phyloP scores from a whole-genome alignment of 2,329 filamentous ascomycete species.

The Fusarium brevicatenulatum region DNA sequence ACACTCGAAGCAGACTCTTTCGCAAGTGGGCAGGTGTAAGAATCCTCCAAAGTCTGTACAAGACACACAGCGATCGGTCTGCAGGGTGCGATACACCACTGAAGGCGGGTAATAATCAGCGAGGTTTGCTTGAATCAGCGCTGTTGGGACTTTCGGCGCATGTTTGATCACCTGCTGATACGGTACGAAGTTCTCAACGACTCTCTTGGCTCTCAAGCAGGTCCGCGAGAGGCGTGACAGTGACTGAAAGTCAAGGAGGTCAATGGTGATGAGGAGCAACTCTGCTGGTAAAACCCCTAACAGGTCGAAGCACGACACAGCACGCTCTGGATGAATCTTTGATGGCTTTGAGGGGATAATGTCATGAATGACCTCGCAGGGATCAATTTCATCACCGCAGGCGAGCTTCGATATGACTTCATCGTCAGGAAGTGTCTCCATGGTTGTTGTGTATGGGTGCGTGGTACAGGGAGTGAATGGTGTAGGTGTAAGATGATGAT shows the following conservation, averaged over 20 bases:
- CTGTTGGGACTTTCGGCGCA: not conserved
- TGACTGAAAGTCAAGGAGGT: not conserved
- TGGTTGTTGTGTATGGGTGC: accelerated
- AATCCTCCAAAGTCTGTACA: not conserved
- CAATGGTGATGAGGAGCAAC: not conserved
- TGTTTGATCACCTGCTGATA: not conserved
- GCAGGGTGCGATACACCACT: not conserved
- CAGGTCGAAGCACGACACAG: not conserved
- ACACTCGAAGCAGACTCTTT: not conserved
- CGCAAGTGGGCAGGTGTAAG: not conserved
- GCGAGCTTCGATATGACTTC: not conserved
- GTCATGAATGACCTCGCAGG: not conserved
- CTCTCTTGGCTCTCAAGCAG: not conserved
- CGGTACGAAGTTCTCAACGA: not conserved
- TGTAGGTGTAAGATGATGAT: not conserved
- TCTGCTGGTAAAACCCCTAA: accelerated
- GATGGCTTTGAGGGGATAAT: not conserved
- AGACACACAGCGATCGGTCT: not conserved
- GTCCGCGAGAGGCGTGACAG: not conserved
- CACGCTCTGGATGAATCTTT: not conserved
- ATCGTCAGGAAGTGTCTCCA: not conserved
- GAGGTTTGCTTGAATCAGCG: not conserved
- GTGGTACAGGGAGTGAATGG: not conserved
- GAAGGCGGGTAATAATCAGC: not conserved
- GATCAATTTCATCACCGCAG: accelerated